Base-by-base conservation (phyloP, 1,139 yeast species). In the Kurtzmaniella quercitrusa region DNA sequence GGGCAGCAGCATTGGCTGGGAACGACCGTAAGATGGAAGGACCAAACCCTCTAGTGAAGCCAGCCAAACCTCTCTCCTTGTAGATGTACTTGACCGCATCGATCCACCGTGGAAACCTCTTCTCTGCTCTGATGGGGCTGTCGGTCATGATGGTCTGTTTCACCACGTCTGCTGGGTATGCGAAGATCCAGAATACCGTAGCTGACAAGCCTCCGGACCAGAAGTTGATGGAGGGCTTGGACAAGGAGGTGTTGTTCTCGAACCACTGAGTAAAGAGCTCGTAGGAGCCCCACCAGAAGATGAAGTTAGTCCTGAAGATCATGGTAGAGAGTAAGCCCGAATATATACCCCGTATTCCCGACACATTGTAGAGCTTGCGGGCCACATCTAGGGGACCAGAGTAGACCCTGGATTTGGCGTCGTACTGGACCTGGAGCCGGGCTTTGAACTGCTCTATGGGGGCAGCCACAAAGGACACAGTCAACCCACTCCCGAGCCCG, bases 211-310 rank as follows among this genome's bases (percentile, higher is more conserved):
- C 96, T 21, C 96, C 96, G 11, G 93, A 79, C 95, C 96, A 88
- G 64, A 89, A 89, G 59, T 88, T 89, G 47, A 87, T 75, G 1
- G 90, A 70, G 1, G 93, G 81, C 40, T 76, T 76, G 42, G 83
- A 78, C 71, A 86, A 55, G 34, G 68, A 62, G 1, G 95, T 87
- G 52, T 85, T 70, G 11, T 73, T 68, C 51, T 79, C 75, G 62
- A 89, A 82, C 70, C 76, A 82, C 44, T 76, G 74, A 10, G 94
- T 86, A 59, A 88, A 77, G 11, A 88, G 48, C 56, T 89, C 95
- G 58, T 89, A 89, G 0, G 95, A 82, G 2, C 96, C 95, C 97
- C 97, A 90, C 94, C 95, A 89, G 49, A 87, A 87, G 37, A 87
- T 73, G 58, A 90, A 90, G 64, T 87, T 87, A 1, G 95, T 82